Conservation (phyloP, 73 alveolate species). For the Tetrahymena elliotti region DNA sequence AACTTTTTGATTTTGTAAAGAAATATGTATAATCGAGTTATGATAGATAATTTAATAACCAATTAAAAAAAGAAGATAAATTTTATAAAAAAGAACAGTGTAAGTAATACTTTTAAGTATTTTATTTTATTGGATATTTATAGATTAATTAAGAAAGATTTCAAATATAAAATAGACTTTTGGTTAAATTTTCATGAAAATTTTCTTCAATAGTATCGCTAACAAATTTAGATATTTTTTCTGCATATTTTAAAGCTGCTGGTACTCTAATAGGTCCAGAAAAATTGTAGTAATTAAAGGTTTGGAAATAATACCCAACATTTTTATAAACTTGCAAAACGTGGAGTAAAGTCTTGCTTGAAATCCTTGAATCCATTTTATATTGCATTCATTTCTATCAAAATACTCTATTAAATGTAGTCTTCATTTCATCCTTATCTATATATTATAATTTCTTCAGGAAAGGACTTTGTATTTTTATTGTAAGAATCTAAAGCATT, state of each 20-base stretch:
- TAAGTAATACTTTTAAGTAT: too few species aligned
- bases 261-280: conserved; percentile 80
- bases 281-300: conserved; percentile 75
- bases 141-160: too few species aligned
- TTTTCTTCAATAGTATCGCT: conserved; percentile 43
- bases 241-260: conserved; percentile 72
- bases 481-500: conserved; percentile 1
- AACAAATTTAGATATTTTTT: conserved; percentile 53
- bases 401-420: neutral
- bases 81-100: too few species aligned
- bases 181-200: neutral
- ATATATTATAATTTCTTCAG: conserved; percentile 22
- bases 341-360: neutral
- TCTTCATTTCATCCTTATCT: conserved; percentile 34
- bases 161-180: neutral
- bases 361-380: neutral
- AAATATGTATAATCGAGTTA: too few species aligned
- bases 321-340: conserved; percentile 51
- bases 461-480: neutral
- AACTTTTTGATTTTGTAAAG: too few species aligned
- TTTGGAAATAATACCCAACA: conserved; percentile 69
- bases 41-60: too few species aligned
- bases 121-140: too few species aligned
- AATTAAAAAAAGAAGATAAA: too few species aligned
- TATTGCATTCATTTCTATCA: neutral